Conservation (phyloP, 495 filamentous ascomycete genomes). For the Halenospora varia region DNA sequence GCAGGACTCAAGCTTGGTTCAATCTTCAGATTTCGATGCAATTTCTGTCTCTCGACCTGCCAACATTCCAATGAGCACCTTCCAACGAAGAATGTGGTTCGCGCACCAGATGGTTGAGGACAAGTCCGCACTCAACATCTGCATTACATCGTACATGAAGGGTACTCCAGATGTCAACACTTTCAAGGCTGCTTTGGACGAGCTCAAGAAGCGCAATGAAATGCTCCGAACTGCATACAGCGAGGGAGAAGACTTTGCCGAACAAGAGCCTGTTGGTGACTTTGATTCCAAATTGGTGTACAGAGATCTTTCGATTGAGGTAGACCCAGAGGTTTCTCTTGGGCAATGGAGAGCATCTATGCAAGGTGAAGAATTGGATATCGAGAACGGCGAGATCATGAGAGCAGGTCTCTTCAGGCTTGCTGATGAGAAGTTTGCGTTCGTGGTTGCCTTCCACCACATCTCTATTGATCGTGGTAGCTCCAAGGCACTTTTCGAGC, state of each 20-base stretch:
- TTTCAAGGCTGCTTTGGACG: conserved; percentile 31
- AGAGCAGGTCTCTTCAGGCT: conserved; percentile 22
- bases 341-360: conserved; percentile 9
- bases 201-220: conserved; percentile 37
- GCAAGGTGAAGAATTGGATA: conserved; percentile 18
- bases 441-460: conserved; percentile 32
- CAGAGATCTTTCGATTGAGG: conserved; percentile 16
- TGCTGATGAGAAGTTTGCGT: conserved; percentile 24
- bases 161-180: conserved; percentile 23
- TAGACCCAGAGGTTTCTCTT: conserved; percentile 10
- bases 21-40: background rate
- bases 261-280: conserved; percentile 19
- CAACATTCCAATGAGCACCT: conserved; percentile 27
- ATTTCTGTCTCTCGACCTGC: background rate
- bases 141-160: conserved; percentile 20
- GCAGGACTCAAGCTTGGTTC: background rate
- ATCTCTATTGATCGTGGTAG: conserved; percentile 27
- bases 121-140: conserved; percentile 33
- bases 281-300: conserved; percentile 9
- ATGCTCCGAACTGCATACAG: conserved; percentile 39
- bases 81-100: conserved; percentile 28
- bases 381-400: conserved; percentile 29
- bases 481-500: conserved; percentile 20
- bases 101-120: conserved; percentile 29
- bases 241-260: conserved; percentile 20